Conservation (phyloP, 805 yeast genomes). For the Candida nitratophila region DNA sequence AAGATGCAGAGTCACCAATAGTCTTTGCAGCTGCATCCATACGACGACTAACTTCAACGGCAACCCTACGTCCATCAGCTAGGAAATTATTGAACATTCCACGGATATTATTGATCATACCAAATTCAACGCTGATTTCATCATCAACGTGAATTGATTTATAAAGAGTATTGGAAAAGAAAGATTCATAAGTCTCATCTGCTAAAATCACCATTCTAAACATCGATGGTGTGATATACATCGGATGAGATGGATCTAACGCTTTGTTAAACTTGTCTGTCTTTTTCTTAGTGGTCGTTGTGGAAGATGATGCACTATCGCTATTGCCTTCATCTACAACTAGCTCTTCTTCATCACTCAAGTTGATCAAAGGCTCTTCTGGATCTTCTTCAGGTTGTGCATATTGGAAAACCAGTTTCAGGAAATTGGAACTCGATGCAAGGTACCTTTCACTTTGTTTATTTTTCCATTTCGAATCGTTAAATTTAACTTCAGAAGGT, state of each 20-base stretch:
- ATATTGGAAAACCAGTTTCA: constrained; percentile 84
- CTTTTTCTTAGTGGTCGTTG: constrained; percentile 24
- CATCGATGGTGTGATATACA: constrained; percentile 71
- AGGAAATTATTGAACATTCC: constrained; percentile 87
- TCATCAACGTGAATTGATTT: constrained; percentile 61
- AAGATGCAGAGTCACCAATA: not conserved
- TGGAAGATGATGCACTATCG: no score
- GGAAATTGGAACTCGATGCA: constrained; percentile 79
- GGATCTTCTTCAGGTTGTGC: constrained; percentile 63
- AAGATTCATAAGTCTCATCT: constrained; percentile 84
- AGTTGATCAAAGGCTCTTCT: constrained; percentile 32
- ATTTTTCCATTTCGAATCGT: constrained; percentile 52
- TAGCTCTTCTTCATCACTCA: constrained; percentile 38
- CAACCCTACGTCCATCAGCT: constrained; percentile 90
- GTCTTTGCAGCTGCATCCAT: constrained; percentile 62
- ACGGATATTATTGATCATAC: constrained; percentile 51
- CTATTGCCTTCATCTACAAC: constrained; percentile 18
- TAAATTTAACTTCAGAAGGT: constrained; percentile 56
- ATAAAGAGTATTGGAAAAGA: constrained; percentile 65
- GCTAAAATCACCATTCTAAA: constrained; percentile 93
- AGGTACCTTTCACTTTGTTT: constrained; percentile 76
- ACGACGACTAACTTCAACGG: constrained; percentile 79
- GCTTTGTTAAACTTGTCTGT: constrained; percentile 60
- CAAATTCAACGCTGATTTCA: constrained; percentile 32
- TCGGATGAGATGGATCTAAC: constrained; percentile 72